Evolutionary conservation across 495 filamentous ascomycete genomes (phyloP).

Genomic region (Baudoinia panamericana): DNA sequence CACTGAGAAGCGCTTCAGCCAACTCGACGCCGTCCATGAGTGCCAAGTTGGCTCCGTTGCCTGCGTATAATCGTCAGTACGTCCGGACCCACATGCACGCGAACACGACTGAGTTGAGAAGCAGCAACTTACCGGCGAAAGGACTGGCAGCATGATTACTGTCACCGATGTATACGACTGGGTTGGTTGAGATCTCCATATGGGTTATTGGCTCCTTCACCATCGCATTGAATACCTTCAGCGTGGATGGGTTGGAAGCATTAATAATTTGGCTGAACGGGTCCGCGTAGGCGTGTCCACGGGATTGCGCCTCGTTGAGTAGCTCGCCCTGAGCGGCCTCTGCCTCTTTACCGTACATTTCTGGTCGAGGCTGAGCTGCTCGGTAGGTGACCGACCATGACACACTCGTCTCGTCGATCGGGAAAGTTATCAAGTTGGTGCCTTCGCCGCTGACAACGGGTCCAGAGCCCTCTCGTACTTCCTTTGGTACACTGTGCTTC

Average conservation of each 20-base stretch:
- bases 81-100: not conserved
- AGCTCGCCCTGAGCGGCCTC: not conserved
- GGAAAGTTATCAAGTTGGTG: not conserved
- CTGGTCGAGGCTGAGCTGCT: not conserved
- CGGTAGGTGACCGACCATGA: not conserved
- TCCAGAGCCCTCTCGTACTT: not conserved
- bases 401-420: not conserved
- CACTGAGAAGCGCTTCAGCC: not conserved
- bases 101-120: no score
- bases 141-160: not conserved
- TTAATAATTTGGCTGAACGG: slow-evolving; percentile 26
- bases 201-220: slow-evolving; percentile 32
- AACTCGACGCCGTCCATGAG: not conserved
- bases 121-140: no score
- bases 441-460: not conserved
- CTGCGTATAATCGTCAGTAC: not conserved
- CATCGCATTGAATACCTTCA: slow-evolving; percentile 23
- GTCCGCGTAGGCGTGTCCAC: not conserved
- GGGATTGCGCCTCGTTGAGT: not conserved
- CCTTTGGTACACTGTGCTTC: not conserved
- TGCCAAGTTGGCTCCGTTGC: not conserved
- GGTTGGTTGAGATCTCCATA: not conserved
- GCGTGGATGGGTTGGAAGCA: slow-evolving; percentile 23
- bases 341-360: not conserved
- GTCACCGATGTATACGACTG: not conserved